Evolutionary conservation across 164 flowering plant genomes (phyloP).

Genomic region (Vitis amurensis): DNA sequence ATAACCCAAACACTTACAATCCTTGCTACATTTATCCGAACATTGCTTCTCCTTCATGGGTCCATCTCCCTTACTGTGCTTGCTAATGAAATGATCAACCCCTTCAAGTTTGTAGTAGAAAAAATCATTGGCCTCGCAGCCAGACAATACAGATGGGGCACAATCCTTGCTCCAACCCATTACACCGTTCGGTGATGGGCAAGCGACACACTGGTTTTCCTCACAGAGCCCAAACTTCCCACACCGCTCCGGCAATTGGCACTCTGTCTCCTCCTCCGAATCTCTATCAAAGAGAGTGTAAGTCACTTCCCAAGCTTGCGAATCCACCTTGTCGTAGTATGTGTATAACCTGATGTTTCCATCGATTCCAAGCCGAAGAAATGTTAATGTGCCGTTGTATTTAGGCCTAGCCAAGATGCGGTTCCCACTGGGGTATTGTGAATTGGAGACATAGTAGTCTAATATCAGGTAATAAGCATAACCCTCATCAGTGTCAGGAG

Average conservation of each 20-base stretch:
- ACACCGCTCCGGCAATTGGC: too few species aligned
- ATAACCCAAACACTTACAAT: too few species aligned
- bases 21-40: too few species aligned
- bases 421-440: background rate
- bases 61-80: too few species aligned
- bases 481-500: background rate
- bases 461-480: background rate
- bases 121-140: background rate
- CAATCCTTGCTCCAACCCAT: slow-evolving; percentile 2
- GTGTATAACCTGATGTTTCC: too few species aligned
- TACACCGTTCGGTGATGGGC: background rate
- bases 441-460: background rate
- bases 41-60: too few species aligned
- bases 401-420: too few species aligned
- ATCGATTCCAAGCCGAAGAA: too few species aligned
- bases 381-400: too few species aligned
- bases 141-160: background rate
- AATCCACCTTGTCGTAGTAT: too few species aligned
- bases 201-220: slow-evolving; percentile 4
- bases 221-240: background rate
- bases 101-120: background rate
- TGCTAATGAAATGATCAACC: too few species aligned
- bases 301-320: background rate
- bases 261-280: slow-evolving; percentile 10
- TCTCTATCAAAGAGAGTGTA: slow-evolving; percentile 10